Conservation (phyloP, 805 yeast species). For the Debaryomyces maramus region DNA sequence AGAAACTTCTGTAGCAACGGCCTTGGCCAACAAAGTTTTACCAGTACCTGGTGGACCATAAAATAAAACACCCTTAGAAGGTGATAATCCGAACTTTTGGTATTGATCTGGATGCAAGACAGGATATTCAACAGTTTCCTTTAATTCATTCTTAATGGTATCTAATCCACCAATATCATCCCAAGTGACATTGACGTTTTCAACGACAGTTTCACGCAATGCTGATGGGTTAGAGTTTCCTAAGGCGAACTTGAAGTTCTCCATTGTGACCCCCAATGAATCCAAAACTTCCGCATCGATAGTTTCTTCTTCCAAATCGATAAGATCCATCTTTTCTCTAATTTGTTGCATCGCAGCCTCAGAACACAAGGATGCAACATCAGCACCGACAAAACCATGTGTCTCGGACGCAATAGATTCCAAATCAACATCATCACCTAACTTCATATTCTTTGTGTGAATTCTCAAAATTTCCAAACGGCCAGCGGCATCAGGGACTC, state of each 20-base stretch:
- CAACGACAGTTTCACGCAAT: slow-evolving; percentile 98
- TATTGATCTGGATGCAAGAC: slow-evolving; percentile 98
- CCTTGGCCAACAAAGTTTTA: slow-evolving; percentile 96
- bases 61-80: slow-evolving; percentile 97
- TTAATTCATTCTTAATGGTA: slow-evolving; percentile 91
- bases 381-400: slow-evolving; percentile 99
- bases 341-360: slow-evolving; percentile 99
- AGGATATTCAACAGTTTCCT: slow-evolving; percentile 98
- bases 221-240: slow-evolving; percentile 99
- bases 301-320: slow-evolving; percentile 93
- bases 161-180: slow-evolving; percentile 99
- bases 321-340: slow-evolving; percentile 98
- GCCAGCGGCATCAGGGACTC: slow-evolving; percentile 97
- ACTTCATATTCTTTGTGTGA: slow-evolving; percentile 98
- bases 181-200: slow-evolving; percentile 98
- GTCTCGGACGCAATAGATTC: slow-evolving; percentile 96
- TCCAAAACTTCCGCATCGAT: slow-evolving; percentile 97
- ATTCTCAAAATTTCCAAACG: slow-evolving; percentile 95
- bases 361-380: slow-evolving; percentile 97
- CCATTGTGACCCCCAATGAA: slow-evolving; percentile 97
- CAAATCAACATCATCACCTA: slow-evolving; percentile 90
- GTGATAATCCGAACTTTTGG: slow-evolving; percentile 96
- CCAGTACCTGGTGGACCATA: slow-evolving; percentile 99
- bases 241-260: slow-evolving; percentile 94
- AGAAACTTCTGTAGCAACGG: slow-evolving; percentile 98